phyloP scores from a whole-genome alignment of 2,329 filamentous ascomycete genomes.

The Cordyceps fumosorosea region DNA sequence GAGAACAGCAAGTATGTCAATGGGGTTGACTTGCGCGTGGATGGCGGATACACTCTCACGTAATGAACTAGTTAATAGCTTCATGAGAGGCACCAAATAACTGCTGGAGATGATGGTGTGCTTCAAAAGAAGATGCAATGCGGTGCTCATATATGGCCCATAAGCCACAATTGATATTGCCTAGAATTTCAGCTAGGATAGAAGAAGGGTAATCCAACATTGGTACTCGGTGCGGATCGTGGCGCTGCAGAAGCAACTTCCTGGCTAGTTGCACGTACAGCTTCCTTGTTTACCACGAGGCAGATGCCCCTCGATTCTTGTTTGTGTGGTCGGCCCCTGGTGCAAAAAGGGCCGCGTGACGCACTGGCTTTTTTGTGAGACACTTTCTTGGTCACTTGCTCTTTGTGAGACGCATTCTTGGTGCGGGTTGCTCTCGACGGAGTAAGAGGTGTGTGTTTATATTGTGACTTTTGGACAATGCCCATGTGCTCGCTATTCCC shows the following conservation, averaged over 20 bases:
- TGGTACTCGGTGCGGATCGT: no score
- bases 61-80: slow-evolving; percentile 29
- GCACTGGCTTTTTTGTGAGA: neutral
- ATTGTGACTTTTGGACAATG: no score
- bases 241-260: neutral
- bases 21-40: slow-evolving; percentile 72
- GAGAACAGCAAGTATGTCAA: slow-evolving; percentile 69
- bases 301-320: neutral
- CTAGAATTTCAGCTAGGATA: no score
- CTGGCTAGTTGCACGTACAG: no score
- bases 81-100: no score
- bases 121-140: no score
- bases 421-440: neutral
- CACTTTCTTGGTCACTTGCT: neutral
- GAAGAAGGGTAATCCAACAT: no score
- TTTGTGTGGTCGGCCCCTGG: neutral
- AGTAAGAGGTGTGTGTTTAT: no score
- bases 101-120: no score
- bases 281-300: neutral
- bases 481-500: no score
- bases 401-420: neutral
- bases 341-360: neutral
- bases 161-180: no score
- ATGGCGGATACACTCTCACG: slow-evolving; percentile 83
- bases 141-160: no score